Evolutionary conservation across 495 filamentous ascomycete genomes (phyloP).

Genomic region (Hypoxylon rickii): DNA sequence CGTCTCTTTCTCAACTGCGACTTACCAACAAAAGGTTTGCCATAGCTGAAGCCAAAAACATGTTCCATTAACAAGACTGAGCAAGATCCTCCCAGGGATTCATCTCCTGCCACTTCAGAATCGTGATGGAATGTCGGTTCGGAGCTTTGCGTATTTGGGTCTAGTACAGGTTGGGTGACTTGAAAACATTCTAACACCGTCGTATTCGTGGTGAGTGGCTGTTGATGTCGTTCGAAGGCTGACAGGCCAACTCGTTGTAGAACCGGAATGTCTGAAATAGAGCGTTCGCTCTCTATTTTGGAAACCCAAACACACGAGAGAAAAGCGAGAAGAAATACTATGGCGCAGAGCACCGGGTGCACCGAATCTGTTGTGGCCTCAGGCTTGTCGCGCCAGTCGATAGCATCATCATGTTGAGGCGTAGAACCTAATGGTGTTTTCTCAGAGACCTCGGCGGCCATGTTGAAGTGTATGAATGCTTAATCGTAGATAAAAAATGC

Average conservation of each 20-base stretch:
- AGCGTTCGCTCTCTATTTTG: not conserved
- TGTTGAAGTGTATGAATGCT: not conserved
- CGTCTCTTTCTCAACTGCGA: constrained; percentile 3
- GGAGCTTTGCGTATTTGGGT: constrained; percentile 40
- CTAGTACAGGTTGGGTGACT: constrained; percentile 66
- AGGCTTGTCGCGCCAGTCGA: not conserved
- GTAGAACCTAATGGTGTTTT: not conserved
- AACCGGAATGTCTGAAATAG: not conserved
- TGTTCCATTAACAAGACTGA: constrained; percentile 68
- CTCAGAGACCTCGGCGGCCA: constrained; percentile 1
- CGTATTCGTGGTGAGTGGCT: not conserved
- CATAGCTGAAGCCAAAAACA: constrained; percentile 78
- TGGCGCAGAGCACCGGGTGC: not conserved
- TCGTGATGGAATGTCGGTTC: constrained; percentile 36
- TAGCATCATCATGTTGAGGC: not conserved
- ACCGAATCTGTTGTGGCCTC: not conserved
- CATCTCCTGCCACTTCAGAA: constrained; percentile 5
- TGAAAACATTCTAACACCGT: constrained; percentile 64
- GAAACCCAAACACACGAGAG: constrained; percentile 9
- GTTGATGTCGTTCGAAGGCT: constrained; percentile 4
- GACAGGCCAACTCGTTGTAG: constrained; percentile 4
- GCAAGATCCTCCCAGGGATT: constrained; percentile 48
- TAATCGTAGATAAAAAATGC: not conserved
- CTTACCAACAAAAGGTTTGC: constrained; percentile 77
- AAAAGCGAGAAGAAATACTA: constrained; percentile 5